These are phyloP conservation scores for Dalechampia spathulata DNA, from an alignment of 441 rosid genomes.

Conservation along the genomic window DNA sequence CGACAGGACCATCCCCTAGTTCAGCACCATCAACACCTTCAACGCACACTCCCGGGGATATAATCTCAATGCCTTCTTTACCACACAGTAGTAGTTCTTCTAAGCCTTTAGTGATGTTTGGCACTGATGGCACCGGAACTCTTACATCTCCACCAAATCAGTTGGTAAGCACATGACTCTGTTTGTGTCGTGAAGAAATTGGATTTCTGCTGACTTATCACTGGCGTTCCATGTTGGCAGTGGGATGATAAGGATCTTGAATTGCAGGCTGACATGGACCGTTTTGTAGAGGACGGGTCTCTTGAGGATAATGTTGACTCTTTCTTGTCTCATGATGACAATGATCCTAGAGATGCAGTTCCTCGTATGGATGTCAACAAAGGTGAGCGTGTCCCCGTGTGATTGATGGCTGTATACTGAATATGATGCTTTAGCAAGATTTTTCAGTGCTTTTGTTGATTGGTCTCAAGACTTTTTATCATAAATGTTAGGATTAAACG, in stretches of 20 bases:
- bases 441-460: neutral
- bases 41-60: slow-evolving; percentile 86
- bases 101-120: slow-evolving; percentile 58
- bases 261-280: slow-evolving; percentile 91
- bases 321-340: slow-evolving; percentile 66
- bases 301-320: slow-evolving; percentile 81
- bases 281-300: slow-evolving; percentile 73
- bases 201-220: slow-evolving; percentile 32
- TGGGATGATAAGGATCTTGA: slow-evolving; percentile 53
- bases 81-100: slow-evolving; percentile 71
- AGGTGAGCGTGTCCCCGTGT: no score
- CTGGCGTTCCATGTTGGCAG: slow-evolving; percentile 41
- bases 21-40: slow-evolving; percentile 90
- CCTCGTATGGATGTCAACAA: slow-evolving; percentile 67
- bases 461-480: no score
- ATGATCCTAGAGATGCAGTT: slow-evolving; percentile 51
- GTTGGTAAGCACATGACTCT: slow-evolving; percentile 46
- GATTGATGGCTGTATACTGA: slow-evolving; percentile 7
- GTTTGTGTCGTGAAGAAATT: slow-evolving; percentile 23
- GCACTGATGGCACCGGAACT: slow-evolving; percentile 57
- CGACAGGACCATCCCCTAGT: slow-evolving; percentile 80
- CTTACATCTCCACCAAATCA: slow-evolving; percentile 79
- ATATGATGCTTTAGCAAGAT: neutral
- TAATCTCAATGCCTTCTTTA: slow-evolving; percentile 66
- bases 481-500: neutral